Base-by-base conservation (phyloP, 352 stramenopile species). In the Phytophthora cryptogea region DNA sequence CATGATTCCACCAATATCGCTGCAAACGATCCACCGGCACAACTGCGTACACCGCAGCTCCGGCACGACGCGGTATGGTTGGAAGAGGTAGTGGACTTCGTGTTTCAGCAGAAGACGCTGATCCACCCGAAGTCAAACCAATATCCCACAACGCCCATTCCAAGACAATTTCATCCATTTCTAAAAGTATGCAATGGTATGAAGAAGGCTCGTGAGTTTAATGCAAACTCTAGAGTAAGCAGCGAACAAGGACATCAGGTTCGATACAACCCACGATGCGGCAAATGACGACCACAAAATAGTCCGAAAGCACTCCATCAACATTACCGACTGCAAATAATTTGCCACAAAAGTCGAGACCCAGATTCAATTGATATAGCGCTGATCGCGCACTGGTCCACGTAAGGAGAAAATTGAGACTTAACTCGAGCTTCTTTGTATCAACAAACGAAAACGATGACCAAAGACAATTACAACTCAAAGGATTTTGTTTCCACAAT, bases 31-130 rank as follows among this genome's bases (percentile, higher is more conserved):
- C 20, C 20, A 23, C 20, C 20, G 20, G 20, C 20, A 23, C 20
- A 3, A 23, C 20, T 23, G 20, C 20, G 20, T 23, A 27, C 4
- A 10, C 27, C 11, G 11, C 51, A 62, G 27, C 48, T 42, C 4
- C 42, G 62, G 44, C 42, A 63, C 27, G 47, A 70, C 17, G 60
- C 70, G 5, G 23, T 31, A 6, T 64, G 59, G 64, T 45, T 73
- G 23, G 59, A 73, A 7, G 60, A 67, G 26, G 70, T 70, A 32
- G 55, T 39, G 10, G 3, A 46, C 11, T 68, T 60, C 36, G 35
- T 49, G 11, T 67, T 67, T 23, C 54, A 42, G 13, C 55, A 67
- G 17, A 67, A 70, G 47, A 14, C 52, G 33, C 36, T 35, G 23
- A 44, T 36, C 51, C 32, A 16, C 16, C 46, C 42, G 11, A 56